A percentile compares a stretch with the other conserved stretches of the same genome.
These are phyloP conservation scores for Planoprotostelium fungivorum DNA, from an alignment of 78 protist species.

Conservation along the genomic window DNA sequence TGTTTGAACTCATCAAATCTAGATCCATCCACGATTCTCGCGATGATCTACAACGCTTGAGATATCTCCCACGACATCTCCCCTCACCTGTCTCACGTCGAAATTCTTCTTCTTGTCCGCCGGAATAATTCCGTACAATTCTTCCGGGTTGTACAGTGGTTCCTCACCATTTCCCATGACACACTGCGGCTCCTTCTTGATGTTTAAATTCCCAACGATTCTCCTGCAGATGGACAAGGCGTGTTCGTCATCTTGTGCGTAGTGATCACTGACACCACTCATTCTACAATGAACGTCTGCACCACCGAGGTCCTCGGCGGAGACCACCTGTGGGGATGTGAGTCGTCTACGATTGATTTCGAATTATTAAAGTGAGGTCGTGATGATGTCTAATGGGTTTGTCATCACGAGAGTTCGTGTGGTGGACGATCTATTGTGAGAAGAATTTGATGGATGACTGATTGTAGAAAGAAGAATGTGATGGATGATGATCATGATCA, in stretches of 20 bases:
- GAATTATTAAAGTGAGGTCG: neutral
- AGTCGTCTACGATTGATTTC: too few species aligned
- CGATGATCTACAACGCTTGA: conserved; percentile 56
- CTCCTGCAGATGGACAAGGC: conserved; percentile 84
- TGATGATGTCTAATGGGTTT: too few species aligned
- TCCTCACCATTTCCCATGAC: conserved; percentile 39
- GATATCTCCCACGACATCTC: neutral
- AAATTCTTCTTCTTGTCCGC: conserved; percentile 59
- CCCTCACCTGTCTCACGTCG: conserved; percentile 60
- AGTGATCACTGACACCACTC: conserved; percentile 95
- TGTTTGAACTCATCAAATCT: conserved; percentile 90
- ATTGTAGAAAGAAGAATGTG: too few species aligned
- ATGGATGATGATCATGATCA: too few species aligned
- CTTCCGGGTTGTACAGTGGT: conserved; percentile 68
- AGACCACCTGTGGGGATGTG: conserved; percentile 80
- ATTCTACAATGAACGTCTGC: conserved; percentile 89
- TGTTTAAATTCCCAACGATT: conserved; percentile 78
- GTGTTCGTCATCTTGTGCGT: conserved; percentile 86
- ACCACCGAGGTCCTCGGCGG: conserved; percentile 95
- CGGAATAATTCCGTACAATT: conserved; percentile 78
- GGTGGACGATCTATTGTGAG: too few species aligned
- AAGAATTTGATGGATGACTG: too few species aligned
- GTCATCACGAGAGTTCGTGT: too few species aligned
- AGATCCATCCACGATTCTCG: conserved; percentile 93
- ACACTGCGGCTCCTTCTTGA: conserved; percentile 6